Percentiles rank a stretch among this genome's conserved stretches.
phyloP scores from a whole-genome alignment of 768 basidiomycete genomes.

The Tylopilus plumbeoviolaceoides region DNA sequence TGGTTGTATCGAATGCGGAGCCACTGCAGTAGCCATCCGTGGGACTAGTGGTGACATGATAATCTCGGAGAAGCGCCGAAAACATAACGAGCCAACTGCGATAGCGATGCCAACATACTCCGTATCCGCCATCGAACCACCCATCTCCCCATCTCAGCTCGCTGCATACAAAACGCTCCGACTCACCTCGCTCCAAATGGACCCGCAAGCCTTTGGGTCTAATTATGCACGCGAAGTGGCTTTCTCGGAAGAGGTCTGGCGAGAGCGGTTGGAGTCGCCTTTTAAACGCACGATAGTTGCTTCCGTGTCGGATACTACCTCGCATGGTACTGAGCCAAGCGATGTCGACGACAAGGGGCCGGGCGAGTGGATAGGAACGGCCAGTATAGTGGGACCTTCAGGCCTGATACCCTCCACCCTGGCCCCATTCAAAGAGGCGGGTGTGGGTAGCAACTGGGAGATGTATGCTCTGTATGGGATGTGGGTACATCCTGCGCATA shows the following conservation, averaged over 20 bases:
- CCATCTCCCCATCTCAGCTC: slow-evolving; percentile 17
- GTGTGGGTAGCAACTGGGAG: slow-evolving; percentile 14
- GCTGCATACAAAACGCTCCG: slow-evolving; percentile 18
- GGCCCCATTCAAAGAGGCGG: slow-evolving; percentile 13
- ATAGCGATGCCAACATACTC: too few relatives aligned
- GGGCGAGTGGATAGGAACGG: slow-evolving; percentile 21
- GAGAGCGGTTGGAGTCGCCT: slow-evolving; percentile 13
- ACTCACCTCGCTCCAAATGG: slow-evolving; percentile 19
- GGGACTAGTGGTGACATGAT: too few relatives aligned
- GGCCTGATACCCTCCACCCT: neutral
- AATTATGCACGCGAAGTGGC: slow-evolving; percentile 21
- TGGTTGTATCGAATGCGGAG: too few relatives aligned
- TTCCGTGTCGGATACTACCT: neutral
- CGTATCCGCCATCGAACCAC: too few relatives aligned
- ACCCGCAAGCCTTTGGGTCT: slow-evolving; percentile 21
- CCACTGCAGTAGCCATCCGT: too few relatives aligned
- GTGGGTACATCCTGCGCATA: slow-evolving; percentile 29
- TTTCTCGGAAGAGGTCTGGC: slow-evolving; percentile 22
- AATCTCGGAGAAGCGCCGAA: too few relatives aligned
- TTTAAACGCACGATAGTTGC: slow-evolving; percentile 16
- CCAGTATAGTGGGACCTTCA: slow-evolving; percentile 13
- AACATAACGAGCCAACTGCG: too few relatives aligned
- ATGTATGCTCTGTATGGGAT: slow-evolving; percentile 20
- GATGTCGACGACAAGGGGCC: neutral
- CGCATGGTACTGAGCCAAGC: neutral